phyloP scores from a whole-genome alignment of 2,329 filamentous ascomycete genomes.

The Aspergillus eucalypticola region DNA sequence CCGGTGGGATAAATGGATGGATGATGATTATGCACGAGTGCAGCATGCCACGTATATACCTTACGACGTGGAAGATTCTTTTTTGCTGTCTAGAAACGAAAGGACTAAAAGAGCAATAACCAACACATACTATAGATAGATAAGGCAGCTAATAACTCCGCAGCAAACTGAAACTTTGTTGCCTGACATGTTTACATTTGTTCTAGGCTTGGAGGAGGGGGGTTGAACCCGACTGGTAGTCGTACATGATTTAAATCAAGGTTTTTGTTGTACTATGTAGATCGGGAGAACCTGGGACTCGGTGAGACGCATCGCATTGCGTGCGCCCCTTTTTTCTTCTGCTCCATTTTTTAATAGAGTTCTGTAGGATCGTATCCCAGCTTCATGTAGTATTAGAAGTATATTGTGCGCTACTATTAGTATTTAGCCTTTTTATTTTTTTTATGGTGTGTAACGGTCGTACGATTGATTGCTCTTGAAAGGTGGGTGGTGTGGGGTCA shows the following conservation, averaged over 20 bases:
- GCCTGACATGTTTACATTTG: neutral
- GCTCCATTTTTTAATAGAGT: neutral
- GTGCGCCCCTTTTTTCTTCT: neutral
- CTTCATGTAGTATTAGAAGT: too few species aligned
- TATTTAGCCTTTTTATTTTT: neutral
- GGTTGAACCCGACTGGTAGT: neutral
- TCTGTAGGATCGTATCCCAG: neutral
- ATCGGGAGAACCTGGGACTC: neutral
- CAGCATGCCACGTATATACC: neutral
- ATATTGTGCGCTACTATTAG: too few species aligned
- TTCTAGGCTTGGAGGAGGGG: neutral
- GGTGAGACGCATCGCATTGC: neutral
- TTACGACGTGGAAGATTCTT: neutral
- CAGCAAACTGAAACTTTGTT: neutral
- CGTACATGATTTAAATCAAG: neutral
- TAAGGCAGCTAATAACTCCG: neutral
- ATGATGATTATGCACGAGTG: neutral
- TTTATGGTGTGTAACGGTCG: neutral
- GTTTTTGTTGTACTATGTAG: neutral
- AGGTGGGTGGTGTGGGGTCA: slow-evolving; percentile 5
- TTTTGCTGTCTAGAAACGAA: neutral
- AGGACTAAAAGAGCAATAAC: neutral
- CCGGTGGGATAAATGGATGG: neutral
- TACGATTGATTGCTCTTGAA: neutral
- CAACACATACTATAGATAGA: neutral